Conservation (phyloP, 805 yeast species). For the Saturnispora ahearnii region DNA sequence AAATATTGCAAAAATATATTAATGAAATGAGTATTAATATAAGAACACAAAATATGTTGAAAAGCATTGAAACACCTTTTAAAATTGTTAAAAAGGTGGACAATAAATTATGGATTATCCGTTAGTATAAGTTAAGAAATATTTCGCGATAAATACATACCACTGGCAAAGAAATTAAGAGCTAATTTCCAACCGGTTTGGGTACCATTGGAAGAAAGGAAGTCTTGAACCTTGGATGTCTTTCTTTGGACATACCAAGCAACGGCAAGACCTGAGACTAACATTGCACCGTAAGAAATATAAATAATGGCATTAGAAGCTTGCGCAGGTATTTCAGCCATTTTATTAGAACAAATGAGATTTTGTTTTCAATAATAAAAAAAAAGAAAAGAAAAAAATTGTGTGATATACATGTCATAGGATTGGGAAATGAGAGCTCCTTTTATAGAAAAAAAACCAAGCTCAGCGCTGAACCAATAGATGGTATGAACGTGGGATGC, state of each 20-base stretch:
- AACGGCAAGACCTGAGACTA: conserved; percentile 44
- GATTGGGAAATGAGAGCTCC: not conserved
- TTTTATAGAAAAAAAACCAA: not conserved
- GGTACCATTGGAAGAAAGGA: conserved; percentile 71
- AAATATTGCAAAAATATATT: conserved; percentile 21
- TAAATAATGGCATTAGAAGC: conserved; percentile 56
- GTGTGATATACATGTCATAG: too few species aligned
- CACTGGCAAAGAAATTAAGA: conserved; percentile 83
- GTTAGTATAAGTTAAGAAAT: conserved; percentile 6
- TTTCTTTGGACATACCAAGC: conserved; percentile 48
- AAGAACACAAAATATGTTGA: too few species aligned
- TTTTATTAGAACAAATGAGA: conserved; percentile 1
- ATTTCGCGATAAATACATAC: conserved; percentile 38
- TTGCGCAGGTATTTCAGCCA: conserved; percentile 32
- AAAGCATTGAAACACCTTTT: too few species aligned
- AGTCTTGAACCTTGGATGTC: conserved; percentile 33
- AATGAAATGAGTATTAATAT: not conserved
- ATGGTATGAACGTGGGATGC: not conserved
- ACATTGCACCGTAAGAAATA: conserved; percentile 46
- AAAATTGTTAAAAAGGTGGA: too few species aligned
- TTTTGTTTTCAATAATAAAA: not conserved
- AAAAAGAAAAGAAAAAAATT: too few species aligned
- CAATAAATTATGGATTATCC: conserved; percentile 1
- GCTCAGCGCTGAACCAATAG: conserved; percentile 1
- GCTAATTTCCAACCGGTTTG: conserved; percentile 75